Evolutionary conservation across 169 alveolate species (phyloP).

Genomic region (Cryptosporidium tyzzeri): DNA sequence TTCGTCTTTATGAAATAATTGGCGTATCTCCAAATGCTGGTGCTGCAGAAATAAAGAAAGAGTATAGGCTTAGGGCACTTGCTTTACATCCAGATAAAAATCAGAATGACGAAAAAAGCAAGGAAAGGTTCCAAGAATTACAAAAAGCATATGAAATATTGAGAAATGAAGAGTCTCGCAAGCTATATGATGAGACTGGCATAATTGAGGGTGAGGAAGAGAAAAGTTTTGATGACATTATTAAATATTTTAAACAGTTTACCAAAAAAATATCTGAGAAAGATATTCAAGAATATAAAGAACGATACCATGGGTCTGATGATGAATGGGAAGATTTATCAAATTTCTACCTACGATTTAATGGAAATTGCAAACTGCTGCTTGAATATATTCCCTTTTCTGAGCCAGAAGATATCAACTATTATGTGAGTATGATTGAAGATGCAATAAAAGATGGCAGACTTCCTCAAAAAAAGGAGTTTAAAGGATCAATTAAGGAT

Average conservation of each 20-base stretch:
- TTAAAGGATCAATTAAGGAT: constrained; percentile 19
- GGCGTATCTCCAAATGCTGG: constrained; percentile 79
- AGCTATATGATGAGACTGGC: constrained; percentile 55
- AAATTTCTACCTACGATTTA: constrained; percentile 78
- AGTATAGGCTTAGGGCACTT: constrained; percentile 82
- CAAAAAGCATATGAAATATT: constrained; percentile 87
- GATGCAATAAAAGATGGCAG: constrained; percentile 76
- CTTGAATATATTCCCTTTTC: constrained; percentile 83
- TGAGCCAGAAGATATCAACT: constrained; percentile 80
- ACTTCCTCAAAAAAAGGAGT: constrained; percentile 30
- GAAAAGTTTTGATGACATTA: constrained; percentile 75
- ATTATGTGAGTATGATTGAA: constrained; percentile 80
- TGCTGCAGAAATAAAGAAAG: constrained; percentile 83
- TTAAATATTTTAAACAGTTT: constrained; percentile 73
- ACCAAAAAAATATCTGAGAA: constrained; percentile 79
- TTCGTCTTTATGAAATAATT: constrained; percentile 54
- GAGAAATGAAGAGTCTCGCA: constrained; percentile 78
- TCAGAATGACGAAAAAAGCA: constrained; percentile 83
- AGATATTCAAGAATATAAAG: constrained; percentile 81
- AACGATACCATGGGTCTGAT: constrained; percentile 79
- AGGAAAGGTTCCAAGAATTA: constrained; percentile 83
- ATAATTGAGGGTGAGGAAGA: constrained; percentile 76
- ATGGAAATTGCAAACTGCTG: constrained; percentile 82
- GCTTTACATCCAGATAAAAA: constrained; percentile 90
- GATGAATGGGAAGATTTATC: constrained; percentile 85